Evolutionary conservation across 2,329 filamentous ascomycete genomes (phyloP).

Genomic region (Teratosphaeria zuluensis): DNA sequence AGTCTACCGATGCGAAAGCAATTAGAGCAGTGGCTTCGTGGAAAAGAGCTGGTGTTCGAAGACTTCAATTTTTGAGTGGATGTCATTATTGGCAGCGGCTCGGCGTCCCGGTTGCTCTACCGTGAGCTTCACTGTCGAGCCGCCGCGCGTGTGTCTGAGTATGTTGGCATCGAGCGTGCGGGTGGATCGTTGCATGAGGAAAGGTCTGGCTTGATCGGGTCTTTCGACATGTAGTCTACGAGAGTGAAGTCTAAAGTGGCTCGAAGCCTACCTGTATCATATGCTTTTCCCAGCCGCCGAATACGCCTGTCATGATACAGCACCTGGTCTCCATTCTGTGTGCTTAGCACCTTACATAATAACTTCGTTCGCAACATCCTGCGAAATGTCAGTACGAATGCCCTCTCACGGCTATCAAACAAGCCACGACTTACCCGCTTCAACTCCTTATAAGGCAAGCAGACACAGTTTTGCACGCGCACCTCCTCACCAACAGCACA

Average conservation of each 20-base stretch:
- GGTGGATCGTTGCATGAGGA: not conserved
- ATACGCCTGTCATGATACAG: not conserved
- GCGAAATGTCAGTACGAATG: not conserved
- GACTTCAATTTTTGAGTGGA: too few relatives aligned
- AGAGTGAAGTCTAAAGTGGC: not conserved
- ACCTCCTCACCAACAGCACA: conserved; percentile 90
- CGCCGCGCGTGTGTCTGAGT: too few relatives aligned
- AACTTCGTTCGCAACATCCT: conserved; percentile 77
- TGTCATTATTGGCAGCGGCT: too few relatives aligned
- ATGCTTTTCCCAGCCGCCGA: not conserved
- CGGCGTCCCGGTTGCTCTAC: too few relatives aligned
- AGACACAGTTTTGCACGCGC: conserved; percentile 94
- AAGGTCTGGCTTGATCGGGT: not conserved
- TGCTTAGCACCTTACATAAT: conserved; percentile 62
- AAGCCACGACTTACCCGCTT: conserved; percentile 62
- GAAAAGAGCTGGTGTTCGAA: too few relatives aligned
- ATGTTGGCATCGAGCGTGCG: too few relatives aligned
- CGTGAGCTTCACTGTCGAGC: too few relatives aligned
- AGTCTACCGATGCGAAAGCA: too few relatives aligned
- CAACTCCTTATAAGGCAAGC: conserved; percentile 93
- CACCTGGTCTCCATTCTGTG: not conserved
- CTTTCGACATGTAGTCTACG: not conserved
- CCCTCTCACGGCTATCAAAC: conserved; percentile 3
- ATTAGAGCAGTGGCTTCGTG: too few relatives aligned
- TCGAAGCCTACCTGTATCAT: not conserved